A percentile compares a stretch with the other conserved stretches of the same genome.
phyloP scores from a whole-genome alignment of 768 basidiomycete genomes.

The Pulveroboletus sp. region DNA sequence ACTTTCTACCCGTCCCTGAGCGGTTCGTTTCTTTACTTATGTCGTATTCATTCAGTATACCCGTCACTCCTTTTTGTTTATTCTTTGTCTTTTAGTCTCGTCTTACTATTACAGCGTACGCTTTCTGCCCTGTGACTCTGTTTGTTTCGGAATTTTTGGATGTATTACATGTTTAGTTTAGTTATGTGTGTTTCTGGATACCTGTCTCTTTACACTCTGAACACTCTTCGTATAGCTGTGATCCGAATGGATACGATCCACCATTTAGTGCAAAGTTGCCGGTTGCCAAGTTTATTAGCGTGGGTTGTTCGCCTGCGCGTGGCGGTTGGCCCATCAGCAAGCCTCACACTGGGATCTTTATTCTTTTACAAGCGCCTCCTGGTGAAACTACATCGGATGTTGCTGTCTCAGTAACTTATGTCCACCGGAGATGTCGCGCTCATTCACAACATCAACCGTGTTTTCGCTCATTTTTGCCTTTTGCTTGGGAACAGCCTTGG shows the following conservation, averaged over 20 bases:
- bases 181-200: slow-evolving; percentile 38
- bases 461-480: slow-evolving; percentile 8
- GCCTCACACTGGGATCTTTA: not conserved
- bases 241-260: too few species aligned
- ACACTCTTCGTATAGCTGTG: not conserved
- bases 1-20: slow-evolving; percentile 10
- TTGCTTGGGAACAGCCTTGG: slow-evolving; percentile 8
- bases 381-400: slow-evolving; percentile 18
- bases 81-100: slow-evolving; percentile 5
- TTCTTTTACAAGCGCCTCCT: not conserved
- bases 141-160: slow-evolving; percentile 32
- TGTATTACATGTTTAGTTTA: slow-evolving; percentile 37
- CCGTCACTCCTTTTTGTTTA: slow-evolving; percentile 21
- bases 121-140: slow-evolving; percentile 19
- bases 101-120: slow-evolving; percentile 21
- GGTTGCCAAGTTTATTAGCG: too few species aligned
- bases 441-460: slow-evolving; percentile 8
- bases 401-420: slow-evolving; percentile 7
- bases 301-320: too few species aligned
- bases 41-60: slow-evolving; percentile 35
- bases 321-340: not conserved
- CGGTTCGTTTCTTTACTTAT: slow-evolving; percentile 29
- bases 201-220: slow-evolving; percentile 29
- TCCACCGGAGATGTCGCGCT: slow-evolving; percentile 18
- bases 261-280: too few species aligned